Evolutionary conservation across 2,329 filamentous ascomycete species (phyloP), one percentile per base, ranked within the genome.

Genomic region (Moelleriella libera): DNA sequence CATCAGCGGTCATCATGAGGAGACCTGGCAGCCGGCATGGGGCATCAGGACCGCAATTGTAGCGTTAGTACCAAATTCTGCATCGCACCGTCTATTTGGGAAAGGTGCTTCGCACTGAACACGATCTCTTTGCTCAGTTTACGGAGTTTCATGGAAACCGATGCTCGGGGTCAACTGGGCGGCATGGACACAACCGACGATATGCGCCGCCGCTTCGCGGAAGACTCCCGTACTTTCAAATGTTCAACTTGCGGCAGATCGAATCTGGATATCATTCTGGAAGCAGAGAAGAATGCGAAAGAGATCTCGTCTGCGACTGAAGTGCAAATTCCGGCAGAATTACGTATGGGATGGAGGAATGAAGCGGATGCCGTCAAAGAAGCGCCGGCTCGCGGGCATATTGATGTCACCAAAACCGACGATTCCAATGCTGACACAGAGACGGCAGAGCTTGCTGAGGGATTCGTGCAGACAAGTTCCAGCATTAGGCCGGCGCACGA

Each of bases 11-110:
- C 90, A 96, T 65, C 92, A 98, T 67, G 92, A 97, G 64, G 92
- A 97, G 69, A 94, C 87, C 12, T 98, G 92, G 92, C 90, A 96
- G 73, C 92, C 92, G 0, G 92, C 92, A 1, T 98, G 92, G 92
- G 92, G 92, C 0, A 83, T 98, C 8, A 76, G 92, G 50, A 97
- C 92, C 4, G 90, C 92, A 12, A 68, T 98, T 6, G 76, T 82
- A 41, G 79, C 79, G 67, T 69, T 60, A 40, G 63, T 56, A 10
- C n/a, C 28, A 30, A 8, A 6, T n/a, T 1, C 21, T 11, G 29
- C 28, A 30, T 8, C 4, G 37, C 8, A 21, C 3, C 28, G 21
- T 7, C 9, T 1, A n/a, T 12, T 6, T 2, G 7, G 3, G 21
- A 11, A 14, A 14, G 3, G 7, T 21, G 14, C 5, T 31, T 30